These are phyloP conservation scores for Salix brachista DNA, from an alignment of 345 rosid genomes.

Conservation along the genomic window DNA sequence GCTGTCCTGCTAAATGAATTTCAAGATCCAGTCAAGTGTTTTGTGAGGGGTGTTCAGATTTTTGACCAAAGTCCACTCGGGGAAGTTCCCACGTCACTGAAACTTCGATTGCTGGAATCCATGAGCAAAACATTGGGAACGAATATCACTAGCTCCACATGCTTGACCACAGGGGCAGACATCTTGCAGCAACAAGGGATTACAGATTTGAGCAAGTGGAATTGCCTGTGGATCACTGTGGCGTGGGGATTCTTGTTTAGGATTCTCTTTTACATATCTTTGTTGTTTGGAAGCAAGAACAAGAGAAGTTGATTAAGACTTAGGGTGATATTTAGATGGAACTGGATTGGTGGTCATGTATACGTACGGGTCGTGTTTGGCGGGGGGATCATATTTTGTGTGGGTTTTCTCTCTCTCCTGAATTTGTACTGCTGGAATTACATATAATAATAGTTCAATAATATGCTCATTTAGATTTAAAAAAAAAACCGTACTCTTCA, in stretches of 20 bases:
- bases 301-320: conserved; percentile 45
- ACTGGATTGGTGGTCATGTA: no score
- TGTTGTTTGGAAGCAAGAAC: conserved; percentile 89
- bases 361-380: background rate
- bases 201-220: conserved; percentile 71
- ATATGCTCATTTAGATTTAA: background rate
- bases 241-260: conserved; percentile 91
- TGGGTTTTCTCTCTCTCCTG: background rate
- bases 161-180: conserved; percentile 73
- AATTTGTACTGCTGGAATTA: background rate
- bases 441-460: background rate
- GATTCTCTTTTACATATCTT: conserved; percentile 66
- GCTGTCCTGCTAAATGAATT: conserved; percentile 83
- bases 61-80: conserved; percentile 85
- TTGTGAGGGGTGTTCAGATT: conserved; percentile 68
- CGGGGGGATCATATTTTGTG: background rate
- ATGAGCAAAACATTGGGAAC: conserved; percentile 56
- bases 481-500: background rate
- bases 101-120: conserved; percentile 43
- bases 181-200: conserved; percentile 64
- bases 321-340: no score
- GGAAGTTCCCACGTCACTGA: conserved; percentile 39
- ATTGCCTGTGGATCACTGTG: conserved; percentile 70
- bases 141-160: conserved; percentile 64
- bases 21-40: conserved; percentile 60